These are phyloP conservation scores for Pseudotulostoma volvatum DNA, from an alignment of 495 filamentous ascomycete species.

Conservation along the genomic window DNA sequence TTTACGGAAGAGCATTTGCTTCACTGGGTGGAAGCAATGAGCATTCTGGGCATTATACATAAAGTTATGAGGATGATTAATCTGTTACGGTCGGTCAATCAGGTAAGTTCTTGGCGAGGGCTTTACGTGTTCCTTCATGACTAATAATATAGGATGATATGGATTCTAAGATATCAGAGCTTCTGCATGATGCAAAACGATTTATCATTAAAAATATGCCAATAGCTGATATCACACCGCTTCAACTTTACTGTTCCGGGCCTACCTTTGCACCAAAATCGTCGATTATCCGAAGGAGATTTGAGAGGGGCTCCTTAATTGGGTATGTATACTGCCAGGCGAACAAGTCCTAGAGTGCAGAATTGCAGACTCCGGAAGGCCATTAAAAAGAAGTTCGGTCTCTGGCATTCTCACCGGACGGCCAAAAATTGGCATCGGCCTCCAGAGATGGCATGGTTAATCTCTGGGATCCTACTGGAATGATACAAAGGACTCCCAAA, in stretches of 20 bases:
- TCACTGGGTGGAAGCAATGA: no score
- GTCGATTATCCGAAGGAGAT: slow-evolving; percentile 17
- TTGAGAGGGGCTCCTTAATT: slow-evolving; percentile 8
- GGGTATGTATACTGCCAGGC: slow-evolving; percentile 7
- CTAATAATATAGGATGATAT: slow-evolving; percentile 4
- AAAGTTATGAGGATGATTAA: no score
- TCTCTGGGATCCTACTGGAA: slow-evolving; percentile 21
- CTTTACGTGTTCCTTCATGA: background rate
- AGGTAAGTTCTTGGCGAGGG: slow-evolving; percentile 3
- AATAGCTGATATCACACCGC: slow-evolving; percentile 15
- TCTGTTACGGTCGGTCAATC: background rate
- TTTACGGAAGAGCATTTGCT: slow-evolving; percentile 30
- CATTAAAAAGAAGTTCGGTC: slow-evolving; percentile 5
- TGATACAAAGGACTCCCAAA: no score
- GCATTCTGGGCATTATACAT: no score
- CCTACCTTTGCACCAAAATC: slow-evolving; percentile 21
- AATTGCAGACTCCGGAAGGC: slow-evolving; percentile 10
- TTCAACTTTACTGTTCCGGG: slow-evolving; percentile 13
- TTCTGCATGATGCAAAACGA: slow-evolving; percentile 19
- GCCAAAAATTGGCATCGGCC: slow-evolving; percentile 12
- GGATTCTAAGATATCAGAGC: slow-evolving; percentile 9
- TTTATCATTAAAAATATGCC: slow-evolving; percentile 18
- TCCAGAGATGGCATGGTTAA: slow-evolving; percentile 15
- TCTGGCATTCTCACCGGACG: no score
- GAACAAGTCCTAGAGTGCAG: slow-evolving; percentile 8